These are phyloP conservation scores for Gautieria morchelliformis DNA, from an alignment of 768 basidiomycete genomes.

Conservation along the genomic window DNA sequence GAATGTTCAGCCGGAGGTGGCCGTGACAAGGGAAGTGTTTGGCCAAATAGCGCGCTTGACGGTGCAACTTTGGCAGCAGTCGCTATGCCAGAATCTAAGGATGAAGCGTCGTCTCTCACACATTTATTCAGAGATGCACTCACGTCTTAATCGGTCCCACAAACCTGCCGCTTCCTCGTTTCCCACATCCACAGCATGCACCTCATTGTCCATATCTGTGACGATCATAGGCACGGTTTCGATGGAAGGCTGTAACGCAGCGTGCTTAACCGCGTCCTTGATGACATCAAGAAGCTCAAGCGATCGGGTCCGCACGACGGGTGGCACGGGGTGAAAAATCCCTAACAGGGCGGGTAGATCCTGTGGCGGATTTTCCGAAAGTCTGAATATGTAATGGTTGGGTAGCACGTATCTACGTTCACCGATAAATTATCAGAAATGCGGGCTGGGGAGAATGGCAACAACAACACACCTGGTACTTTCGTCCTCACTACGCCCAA, in stretches of 20 bases:
- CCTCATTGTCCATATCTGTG: neutral
- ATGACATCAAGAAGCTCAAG: conserved; percentile 62
- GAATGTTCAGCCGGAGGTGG: conserved; percentile 9
- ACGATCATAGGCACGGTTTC: conserved; percentile 1
- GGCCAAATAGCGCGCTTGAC: conserved; percentile 39
- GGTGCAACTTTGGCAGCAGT: neutral
- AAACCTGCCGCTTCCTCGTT: neutral
- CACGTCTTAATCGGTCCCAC: conserved; percentile 2
- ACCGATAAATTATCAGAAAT: neutral
- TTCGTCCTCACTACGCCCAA: conserved; percentile 81
- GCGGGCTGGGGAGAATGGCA: neutral
- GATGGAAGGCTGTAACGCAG: conserved; percentile 14
- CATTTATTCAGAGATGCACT: neutral
- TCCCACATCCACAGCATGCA: conserved; percentile 2
- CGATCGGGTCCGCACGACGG: conserved; percentile 50
- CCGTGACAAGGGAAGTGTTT: neutral
- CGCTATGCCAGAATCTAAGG: neutral
- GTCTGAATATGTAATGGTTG: conserved; percentile 63
- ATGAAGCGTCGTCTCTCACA: neutral
- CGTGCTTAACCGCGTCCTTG: conserved; percentile 33
- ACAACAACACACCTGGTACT: conserved; percentile 50
- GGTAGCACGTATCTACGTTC: conserved; percentile 55
- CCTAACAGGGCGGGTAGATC: conserved; percentile 54
- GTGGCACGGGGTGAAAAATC: conserved; percentile 48
- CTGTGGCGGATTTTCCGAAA: conserved; percentile 62